Percentiles rank a stretch among this genome's conserved stretches.
Evolutionary conservation across 306 rosid species (phyloP).

Genomic region (Cicer cuneatum): DNA sequence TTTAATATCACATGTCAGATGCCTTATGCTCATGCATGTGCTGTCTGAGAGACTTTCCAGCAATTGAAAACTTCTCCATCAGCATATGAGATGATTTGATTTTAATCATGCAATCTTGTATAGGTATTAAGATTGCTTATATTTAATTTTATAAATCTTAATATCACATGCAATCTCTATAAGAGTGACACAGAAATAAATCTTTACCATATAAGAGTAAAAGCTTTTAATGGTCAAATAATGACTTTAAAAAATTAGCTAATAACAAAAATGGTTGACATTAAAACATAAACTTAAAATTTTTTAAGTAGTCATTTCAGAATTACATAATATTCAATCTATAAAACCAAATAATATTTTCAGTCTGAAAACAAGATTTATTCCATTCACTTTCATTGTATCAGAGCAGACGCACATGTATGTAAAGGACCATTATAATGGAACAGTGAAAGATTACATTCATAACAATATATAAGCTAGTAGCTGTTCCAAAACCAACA

Average conservation of each 20-base stretch:
- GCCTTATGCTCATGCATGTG: constrained; percentile 58
- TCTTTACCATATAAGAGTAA: neutral
- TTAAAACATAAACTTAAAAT: neutral
- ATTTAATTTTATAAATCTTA: neutral
- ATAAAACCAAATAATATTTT: neutral
- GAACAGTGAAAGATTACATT: constrained; percentile 36
- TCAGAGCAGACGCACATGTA: constrained; percentile 47
- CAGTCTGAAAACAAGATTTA: neutral
- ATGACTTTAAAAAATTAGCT: neutral
- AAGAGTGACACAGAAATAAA: neutral
- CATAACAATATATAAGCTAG: neutral
- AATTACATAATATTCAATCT: neutral
- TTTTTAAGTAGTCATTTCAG: too few relatives aligned
- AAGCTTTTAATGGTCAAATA: constrained; percentile 5
- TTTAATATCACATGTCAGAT: constrained; percentile 64
- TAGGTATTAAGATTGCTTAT: constrained; percentile 5
- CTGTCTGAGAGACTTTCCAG: constrained; percentile 66
- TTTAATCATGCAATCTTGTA: constrained; percentile 11
- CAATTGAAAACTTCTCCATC: constrained; percentile 31
- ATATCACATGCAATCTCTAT: too few relatives aligned
- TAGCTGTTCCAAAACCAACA: constrained; percentile 28
- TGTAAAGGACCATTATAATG: constrained; percentile 50
- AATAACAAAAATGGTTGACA: neutral
- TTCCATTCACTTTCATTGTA: neutral
- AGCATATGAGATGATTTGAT: constrained; percentile 10